phyloP scores from a whole-genome alignment of 768 basidiomycete genomes.

The Boletus rufocinnamomeus region DNA sequence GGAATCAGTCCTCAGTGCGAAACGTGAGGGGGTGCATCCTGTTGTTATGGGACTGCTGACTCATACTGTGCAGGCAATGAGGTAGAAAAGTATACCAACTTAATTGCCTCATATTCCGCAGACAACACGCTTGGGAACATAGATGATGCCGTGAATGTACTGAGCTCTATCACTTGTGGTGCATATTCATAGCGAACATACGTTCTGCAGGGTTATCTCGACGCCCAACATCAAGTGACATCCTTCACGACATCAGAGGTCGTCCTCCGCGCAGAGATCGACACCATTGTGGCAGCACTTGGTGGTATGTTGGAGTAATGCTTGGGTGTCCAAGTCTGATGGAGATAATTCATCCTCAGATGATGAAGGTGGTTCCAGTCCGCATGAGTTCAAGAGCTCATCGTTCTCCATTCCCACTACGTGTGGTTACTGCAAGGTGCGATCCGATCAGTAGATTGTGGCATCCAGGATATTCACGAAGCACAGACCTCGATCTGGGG shows the following conservation, averaged over 20 bases:
- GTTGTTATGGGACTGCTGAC: slow-evolving; percentile 6
- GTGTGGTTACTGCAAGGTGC: slow-evolving; percentile 80
- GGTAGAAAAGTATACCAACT: slow-evolving; percentile 47
- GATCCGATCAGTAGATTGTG: slow-evolving; percentile 11
- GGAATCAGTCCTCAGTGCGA: slow-evolving; percentile 53
- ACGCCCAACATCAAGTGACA: slow-evolving; percentile 59
- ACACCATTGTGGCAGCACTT: slow-evolving; percentile 58
- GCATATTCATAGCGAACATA: slow-evolving; percentile 2
- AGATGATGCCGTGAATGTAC: slow-evolving; percentile 40
- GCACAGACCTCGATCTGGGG: slow-evolving; percentile 82
- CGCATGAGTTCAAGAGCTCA: slow-evolving; percentile 82
- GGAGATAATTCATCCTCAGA: slow-evolving; percentile 42
- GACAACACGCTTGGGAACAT: slow-evolving; percentile 53
- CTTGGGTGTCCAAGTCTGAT: slow-evolving; percentile 3
- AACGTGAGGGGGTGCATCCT: slow-evolving; percentile 49
- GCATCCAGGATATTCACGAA: slow-evolving; percentile 7
- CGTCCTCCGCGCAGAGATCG: slow-evolving; percentile 64
- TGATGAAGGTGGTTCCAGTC: slow-evolving; percentile 69
- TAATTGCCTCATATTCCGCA: slow-evolving; percentile 48
- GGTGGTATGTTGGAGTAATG: slow-evolving; percentile 49
- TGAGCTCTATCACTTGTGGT: background rate
- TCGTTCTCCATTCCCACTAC: slow-evolving; percentile 84
- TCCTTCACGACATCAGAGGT: slow-evolving; percentile 56
- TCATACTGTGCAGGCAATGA: slow-evolving; percentile 49
- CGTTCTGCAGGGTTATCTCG: slow-evolving; percentile 56